Evolutionary conservation across 2,329 filamentous ascomycete species (phyloP), one percentile per base, ranked within the genome.

Genomic region (Chlorencoelia australis): DNA sequence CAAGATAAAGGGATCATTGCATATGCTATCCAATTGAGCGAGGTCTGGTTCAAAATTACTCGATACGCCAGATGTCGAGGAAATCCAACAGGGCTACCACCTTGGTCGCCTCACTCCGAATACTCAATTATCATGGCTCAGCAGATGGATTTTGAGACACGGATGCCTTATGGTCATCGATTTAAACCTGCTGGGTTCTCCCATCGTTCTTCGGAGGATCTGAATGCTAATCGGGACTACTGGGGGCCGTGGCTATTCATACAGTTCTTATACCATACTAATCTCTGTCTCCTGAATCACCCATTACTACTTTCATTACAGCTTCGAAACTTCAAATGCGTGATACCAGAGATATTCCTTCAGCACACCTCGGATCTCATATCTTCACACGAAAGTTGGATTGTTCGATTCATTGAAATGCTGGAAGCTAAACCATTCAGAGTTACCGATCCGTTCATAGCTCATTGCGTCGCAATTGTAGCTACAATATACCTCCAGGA

Each of bases 401-500:
- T 71, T 17, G 60, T 70, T 4, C 66, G 69, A 46, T 65, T 69
- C 32, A 61, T 72, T 30, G 63, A 68, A 30, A 60, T 62, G 42
- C 57, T 64, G 39, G 55, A 61, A 52, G 58, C 64, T 44, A 63
- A 66, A 47, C 52, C 50, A 0, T 67, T 69, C 37, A 52, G 60
- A 31, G 59, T 66, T 6, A 64, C 64, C 4, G 65, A 68, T 47
- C 65, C 66, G 2, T 59, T 66, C 15, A 46, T 68, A 8, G 64
- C 62, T 2, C 67, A 71, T 27, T 67, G 67, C 36, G 67, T 66
- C 3, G 67, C 65, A 0, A 63, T 71, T 2, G 64, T 70, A 3
- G 68, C 68, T 1, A 72, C 68, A 2, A 71, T 72, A 22, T 68
- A 68, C 42, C 48, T 72, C 2, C 68, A 72, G 42, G 62, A 71